A percentile compares a stretch with the other conserved stretches of the same genome.
Evolutionary conservation across 164 flowering plant species (phyloP).

Genomic region (Magnolia kwangsiensis): DNA sequence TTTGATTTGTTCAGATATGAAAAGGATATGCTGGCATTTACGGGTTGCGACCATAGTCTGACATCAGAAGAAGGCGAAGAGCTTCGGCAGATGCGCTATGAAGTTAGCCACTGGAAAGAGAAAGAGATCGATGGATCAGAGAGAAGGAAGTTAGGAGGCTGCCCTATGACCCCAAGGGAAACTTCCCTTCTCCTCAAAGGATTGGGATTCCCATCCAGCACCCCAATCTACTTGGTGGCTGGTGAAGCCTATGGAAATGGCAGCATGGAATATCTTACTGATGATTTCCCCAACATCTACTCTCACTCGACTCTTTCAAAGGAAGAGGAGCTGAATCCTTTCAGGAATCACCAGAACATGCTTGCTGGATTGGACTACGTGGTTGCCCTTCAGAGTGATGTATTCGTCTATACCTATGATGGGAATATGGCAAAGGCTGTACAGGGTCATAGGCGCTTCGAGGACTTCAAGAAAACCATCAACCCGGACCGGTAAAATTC

Average conservation of each 20-base stretch:
- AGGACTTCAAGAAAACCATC: conserved; percentile 83
- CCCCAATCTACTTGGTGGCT: conserved; percentile 86
- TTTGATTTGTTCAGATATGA: conserved; percentile 56
- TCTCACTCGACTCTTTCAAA: conserved; percentile 79
- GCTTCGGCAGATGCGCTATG: conserved; percentile 72
- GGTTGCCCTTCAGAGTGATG: conserved; percentile 91
- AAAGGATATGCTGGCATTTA: conserved; percentile 98
- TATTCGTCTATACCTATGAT: conserved; percentile 87
- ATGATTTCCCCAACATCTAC: conserved; percentile 76
- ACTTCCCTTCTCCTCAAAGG: conserved; percentile 81
- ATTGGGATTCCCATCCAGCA: conserved; percentile 68
- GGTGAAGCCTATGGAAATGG: conserved; percentile 95
- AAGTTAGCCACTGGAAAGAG: conserved; percentile 97
- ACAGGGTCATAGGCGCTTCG: conserved; percentile 96
- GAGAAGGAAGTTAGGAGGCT: conserved; percentile 82
- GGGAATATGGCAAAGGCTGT: conserved; percentile 99
- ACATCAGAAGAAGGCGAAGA: conserved; percentile 85
- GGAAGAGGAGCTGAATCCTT: conserved; percentile 79
- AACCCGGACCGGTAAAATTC: conserved; percentile 69
- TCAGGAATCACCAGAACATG: conserved; percentile 88
- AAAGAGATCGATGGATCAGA: conserved; percentile 90
- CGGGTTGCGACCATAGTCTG: conserved; percentile 91
- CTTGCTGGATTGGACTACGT: conserved; percentile 91
- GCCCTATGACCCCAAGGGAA: conserved; percentile 96
- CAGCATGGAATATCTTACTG: conserved; percentile 67